Base-by-base conservation (phyloP, 164 flowering plant species). In the Magnolia officinalis region DNA sequence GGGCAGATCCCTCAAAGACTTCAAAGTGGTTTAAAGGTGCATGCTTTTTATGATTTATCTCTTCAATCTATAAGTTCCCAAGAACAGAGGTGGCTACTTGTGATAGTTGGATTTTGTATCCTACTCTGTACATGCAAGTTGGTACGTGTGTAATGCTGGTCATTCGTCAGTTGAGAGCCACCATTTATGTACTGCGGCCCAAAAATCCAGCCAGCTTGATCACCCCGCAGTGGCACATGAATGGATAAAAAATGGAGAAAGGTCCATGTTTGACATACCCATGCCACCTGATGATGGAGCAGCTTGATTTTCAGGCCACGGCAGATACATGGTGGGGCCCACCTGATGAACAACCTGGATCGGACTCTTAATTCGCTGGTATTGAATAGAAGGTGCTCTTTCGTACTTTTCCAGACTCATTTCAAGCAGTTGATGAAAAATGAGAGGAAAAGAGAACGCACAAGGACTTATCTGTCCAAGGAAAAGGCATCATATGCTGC, bases 1-100 rank as follows among this genome's bases (percentile, higher is more conserved):
- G 74, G 51, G 9, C 90, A 88, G 83, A 75, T 89, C 19, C 92
- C 88, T 73, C 82, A 84, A 67, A 88, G 82, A 78, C 77, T 93
- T 80, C 89, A 86, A 4, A 82, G 70, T 71, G 72, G 79, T 83
- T 55, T 93, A 45, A 82, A 88, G 94, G 98, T 91, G 78, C 55
- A 5, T 24, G 75, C 49, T 58, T 7, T 61, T 61, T 70, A 1
- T 37, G 45, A 37, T 37, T 37, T 5, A 37, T 37, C 45, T 37
- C 14, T 72, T 1, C 31, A 55, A 3, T 76, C 67, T 8, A 19
- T 65, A 9, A 19, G 3, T 45, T 19, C 13, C 0, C 10, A 1
- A 55, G 18, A 55, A 11, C 18, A 13, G 13, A 55, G 61, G 14
- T 55, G 61, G 13, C 61, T 55, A 11, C 61, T 37, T 37, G 2